Evolutionary conservation across 164 flowering plant genomes (phyloP).

Genomic region (Houttuynia cordata): DNA sequence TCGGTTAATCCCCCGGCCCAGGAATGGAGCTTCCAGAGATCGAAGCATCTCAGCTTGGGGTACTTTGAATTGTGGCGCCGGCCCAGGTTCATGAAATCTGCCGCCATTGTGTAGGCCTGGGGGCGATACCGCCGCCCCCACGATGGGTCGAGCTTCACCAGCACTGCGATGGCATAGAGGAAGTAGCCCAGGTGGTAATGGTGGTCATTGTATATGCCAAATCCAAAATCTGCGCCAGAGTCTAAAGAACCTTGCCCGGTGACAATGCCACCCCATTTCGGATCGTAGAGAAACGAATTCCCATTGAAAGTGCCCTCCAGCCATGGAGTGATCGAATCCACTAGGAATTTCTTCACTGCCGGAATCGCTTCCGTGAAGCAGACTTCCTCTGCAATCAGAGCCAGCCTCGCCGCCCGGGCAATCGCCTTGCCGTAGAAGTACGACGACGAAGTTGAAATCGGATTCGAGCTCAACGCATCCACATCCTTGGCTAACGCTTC

Average conservation of each 20-base stretch:
- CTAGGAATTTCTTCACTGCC: constrained; percentile 37
- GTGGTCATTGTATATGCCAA: constrained; percentile 84
- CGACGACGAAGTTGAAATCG: constrained; percentile 52
- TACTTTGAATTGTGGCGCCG: constrained; percentile 26
- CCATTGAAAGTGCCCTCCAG: constrained; percentile 57
- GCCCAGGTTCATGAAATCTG: constrained; percentile 67
- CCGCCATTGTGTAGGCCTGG: constrained; percentile 71
- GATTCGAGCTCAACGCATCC: constrained; percentile 24
- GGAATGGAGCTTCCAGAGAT: constrained; percentile 77
- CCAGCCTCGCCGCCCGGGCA: constrained; percentile 85
- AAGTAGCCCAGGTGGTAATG: constrained; percentile 87
- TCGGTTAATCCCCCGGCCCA: constrained; percentile 90
- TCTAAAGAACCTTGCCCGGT: constrained; percentile 57
- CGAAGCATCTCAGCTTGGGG: constrained; percentile 70
- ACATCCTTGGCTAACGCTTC: constrained; percentile 55
- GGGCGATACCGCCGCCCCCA: constrained; percentile 85
- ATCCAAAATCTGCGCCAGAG: constrained; percentile 83
- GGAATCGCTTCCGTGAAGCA: constrained; percentile 45
- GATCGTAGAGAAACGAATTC: constrained; percentile 75
- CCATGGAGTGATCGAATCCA: constrained; percentile 74
- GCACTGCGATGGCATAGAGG: constrained; percentile 74
- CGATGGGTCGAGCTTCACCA: constrained; percentile 63
- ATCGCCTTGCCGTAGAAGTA: constrained; percentile 81
- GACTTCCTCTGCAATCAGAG: constrained; percentile 85
- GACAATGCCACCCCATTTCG: constrained; percentile 82